A percentile compares a stretch with the other conserved stretches of the same genome.
These are phyloP conservation scores for Fusarium avenaceum DNA, from an alignment of 2,329 filamentous ascomycete species.

Conservation along the genomic window DNA sequence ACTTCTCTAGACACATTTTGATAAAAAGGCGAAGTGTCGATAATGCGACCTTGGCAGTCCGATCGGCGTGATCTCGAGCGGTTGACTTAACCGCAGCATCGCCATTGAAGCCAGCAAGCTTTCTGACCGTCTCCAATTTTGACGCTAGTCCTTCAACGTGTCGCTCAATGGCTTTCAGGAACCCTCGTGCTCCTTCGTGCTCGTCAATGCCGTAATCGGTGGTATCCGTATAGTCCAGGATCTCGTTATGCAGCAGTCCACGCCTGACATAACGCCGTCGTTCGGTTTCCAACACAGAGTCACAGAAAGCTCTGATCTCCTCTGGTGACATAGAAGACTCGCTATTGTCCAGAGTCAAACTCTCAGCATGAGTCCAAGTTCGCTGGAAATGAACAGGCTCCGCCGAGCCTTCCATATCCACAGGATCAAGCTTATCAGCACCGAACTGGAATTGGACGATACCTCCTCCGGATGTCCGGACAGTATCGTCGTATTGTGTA, in stretches of 20 bases:
- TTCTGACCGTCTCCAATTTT: conserved; percentile 69
- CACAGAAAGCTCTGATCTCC: conserved; percentile 78
- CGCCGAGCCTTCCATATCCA: conserved; percentile 96
- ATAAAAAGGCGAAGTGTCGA: conserved; percentile 83
- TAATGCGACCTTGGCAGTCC: conserved; percentile 86
- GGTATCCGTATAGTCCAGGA: conserved; percentile 77
- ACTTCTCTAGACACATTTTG: conserved; percentile 86
- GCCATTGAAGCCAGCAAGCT: conserved; percentile 63
- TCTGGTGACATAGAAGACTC: conserved; percentile 80
- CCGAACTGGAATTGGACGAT: conserved; percentile 98
- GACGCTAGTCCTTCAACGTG: conserved; percentile 76
- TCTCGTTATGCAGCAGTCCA: conserved; percentile 71
- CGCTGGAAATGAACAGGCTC: conserved; percentile 93
- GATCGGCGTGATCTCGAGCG: conserved; percentile 67
- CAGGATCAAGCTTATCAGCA: conserved; percentile 93
- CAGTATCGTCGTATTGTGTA: conserved; percentile 92
- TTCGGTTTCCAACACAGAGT: conserved; percentile 76
- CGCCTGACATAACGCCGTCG: conserved; percentile 73
- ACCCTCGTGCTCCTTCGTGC: conserved; percentile 84
- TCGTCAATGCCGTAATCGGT: conserved; percentile 80
- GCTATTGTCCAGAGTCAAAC: conserved; percentile 82
- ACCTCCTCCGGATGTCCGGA: conserved; percentile 87
- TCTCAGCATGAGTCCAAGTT: conserved; percentile 86
- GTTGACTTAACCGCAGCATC: conserved; percentile 40
- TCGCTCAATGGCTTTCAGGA: conserved; percentile 81